Conservation (phyloP, 257 asterid genomes). For the Knoxia roxburghii region DNA sequence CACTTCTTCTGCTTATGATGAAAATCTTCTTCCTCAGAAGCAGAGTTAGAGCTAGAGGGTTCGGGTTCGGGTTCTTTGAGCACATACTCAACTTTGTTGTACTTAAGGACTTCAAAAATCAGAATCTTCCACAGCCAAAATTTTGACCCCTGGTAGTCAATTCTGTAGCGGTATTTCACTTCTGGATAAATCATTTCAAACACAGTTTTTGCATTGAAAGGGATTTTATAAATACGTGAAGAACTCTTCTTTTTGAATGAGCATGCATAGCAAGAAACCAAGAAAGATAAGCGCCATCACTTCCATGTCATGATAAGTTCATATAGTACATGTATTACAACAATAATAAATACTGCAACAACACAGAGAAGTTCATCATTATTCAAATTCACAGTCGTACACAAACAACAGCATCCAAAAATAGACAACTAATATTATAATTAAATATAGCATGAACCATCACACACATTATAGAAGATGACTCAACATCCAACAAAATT, state of each 20-base stretch:
- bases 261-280: background rate
- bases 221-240: background rate
- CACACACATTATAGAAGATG: too few species aligned
- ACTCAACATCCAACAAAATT: too few species aligned
- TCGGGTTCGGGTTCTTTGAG: constrained; percentile 3
- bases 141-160: constrained; percentile 5
- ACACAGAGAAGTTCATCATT: too few species aligned
- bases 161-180: background rate
- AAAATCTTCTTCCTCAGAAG: constrained; percentile 11
- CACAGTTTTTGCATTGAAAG: background rate
- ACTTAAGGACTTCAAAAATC: background rate
- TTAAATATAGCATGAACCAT: too few species aligned
- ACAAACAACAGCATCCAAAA: background rate
- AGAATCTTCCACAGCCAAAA: background rate
- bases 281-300: background rate
- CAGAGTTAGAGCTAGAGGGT: background rate
- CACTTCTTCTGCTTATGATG: background rate
- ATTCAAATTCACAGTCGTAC: too few species aligned
- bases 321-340: too few species aligned
- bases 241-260: background rate
- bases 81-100: constrained; percentile 1
- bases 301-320: background rate
- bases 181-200: background rate
- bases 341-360: background rate
- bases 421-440: background rate